phyloP scores from a whole-genome alignment of 139 green algal species.

The Zygnema circumcarinatum region DNA sequence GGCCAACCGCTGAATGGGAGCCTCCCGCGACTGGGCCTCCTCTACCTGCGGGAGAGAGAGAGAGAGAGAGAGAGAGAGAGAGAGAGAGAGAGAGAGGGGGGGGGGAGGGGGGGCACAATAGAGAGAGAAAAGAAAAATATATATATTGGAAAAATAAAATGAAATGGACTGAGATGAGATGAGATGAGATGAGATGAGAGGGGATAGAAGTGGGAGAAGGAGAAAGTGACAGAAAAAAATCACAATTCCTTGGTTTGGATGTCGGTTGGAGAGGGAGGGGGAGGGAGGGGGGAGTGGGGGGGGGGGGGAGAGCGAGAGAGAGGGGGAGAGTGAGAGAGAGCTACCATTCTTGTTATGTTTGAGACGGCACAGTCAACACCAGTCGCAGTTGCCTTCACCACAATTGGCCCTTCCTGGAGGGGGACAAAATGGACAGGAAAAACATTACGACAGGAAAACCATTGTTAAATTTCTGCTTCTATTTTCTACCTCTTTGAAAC shows the following conservation, averaged over 20 bases:
- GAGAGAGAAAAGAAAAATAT: no score
- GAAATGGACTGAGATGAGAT: no score
- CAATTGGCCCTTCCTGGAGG: conserved; percentile 72
- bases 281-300: no score
- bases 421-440: no score
- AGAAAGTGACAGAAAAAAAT: no score
- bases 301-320: no score
- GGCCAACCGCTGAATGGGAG: conserved; percentile 79
- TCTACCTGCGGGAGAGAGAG: conserved; percentile 78
- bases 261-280: background rate
- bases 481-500: background rate
- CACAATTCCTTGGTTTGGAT: no score
- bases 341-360: conserved; percentile 59
- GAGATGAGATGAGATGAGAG: no score
- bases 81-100: conserved; percentile 4
- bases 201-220: no score
- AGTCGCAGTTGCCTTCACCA: conserved; percentile 75
- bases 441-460: background rate
- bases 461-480: background rate
- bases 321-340: no score
- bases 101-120: no score
- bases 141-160: no score
- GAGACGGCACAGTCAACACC: conserved; percentile 75
- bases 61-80: conserved; percentile 17
- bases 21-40: conserved; percentile 90